Conservation (phyloP, 805 yeast genomes). For the Candida nonsorbophila region DNA sequence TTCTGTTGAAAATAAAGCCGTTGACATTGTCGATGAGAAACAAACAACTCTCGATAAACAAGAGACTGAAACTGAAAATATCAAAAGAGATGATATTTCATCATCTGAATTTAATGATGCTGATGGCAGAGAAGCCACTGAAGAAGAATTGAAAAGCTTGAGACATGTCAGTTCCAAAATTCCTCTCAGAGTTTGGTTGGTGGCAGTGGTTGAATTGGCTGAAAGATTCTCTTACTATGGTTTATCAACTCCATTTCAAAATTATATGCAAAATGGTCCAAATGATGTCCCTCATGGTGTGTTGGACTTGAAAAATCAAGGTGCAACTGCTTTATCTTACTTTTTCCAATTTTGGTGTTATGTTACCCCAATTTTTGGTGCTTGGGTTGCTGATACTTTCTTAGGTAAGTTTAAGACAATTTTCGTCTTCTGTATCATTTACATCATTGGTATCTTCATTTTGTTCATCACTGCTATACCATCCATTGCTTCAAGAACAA, state of each 20-base stretch:
- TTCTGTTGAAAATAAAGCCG: background rate
- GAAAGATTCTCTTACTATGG: constrained; percentile 84
- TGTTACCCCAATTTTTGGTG: constrained; percentile 74
- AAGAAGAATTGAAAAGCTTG: constrained; percentile 46
- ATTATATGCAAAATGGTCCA: constrained; percentile 65
- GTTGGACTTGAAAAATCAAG: constrained; percentile 51
- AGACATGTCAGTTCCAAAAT: constrained; percentile 48
- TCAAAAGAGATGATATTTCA: too few relatives aligned
- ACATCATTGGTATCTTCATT: constrained; percentile 57
- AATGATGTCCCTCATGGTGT: constrained; percentile 39
- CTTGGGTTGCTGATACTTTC: constrained; percentile 67
- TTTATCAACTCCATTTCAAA: constrained; percentile 68
- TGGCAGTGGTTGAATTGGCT: constrained; percentile 69
- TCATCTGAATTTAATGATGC: constrained; percentile 12
- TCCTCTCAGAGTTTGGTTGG: constrained; percentile 55
- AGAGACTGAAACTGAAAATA: background rate
- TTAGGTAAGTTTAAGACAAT: constrained; percentile 72
- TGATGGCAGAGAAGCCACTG: constrained; percentile 45
- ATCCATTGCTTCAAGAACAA: constrained; percentile 40
- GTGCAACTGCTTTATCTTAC: constrained; percentile 69
- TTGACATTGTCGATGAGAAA: background rate
- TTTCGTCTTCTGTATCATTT: constrained; percentile 52
- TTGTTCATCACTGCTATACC: constrained; percentile 70
- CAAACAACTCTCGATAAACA: background rate
- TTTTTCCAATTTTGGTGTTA: constrained; percentile 82